Evolutionary conservation across 1,284 basidiomycete genomes (phyloP), one percentile per base, ranked within the genome.

Genomic region (Anthracocystis setariae): DNA sequence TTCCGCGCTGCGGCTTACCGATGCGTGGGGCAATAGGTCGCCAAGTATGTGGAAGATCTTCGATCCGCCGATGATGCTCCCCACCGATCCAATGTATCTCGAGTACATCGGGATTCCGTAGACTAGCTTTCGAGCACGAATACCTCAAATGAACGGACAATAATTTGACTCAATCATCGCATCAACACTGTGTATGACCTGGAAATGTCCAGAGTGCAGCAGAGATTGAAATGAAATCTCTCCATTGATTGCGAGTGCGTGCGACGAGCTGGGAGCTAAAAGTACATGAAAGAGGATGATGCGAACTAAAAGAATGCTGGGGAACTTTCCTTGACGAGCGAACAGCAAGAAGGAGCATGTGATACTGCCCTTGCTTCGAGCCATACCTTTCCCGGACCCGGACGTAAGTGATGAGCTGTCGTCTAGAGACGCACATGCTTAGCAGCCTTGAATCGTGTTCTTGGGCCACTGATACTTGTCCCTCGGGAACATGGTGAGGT

Each of bases 11-110:
- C 54, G 69, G 8, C 32, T 68, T 15, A 68, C 64, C 8, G 70
- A 73, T 25, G 58, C 64, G 1, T 73, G 64, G 59, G 64, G 64
- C 10, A 64, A 67, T 44, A 46, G 58, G 3, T 68, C 70, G 10
- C 64, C 70, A 10, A 55, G 44, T 18, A 17, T 68, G 59, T 80
- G 62, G 60, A 74, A 78, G 64, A 59, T 62, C 45, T 77, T 74
- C 57, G 74, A 80, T 46, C 78, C 78, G 13, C 78, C 78, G 29
- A 68, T 75, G 69, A 79, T 79, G 78, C 57, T 79, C 3, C 78
- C 78, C 38, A 78, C 74, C 27, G 61, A 73, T 10, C 60, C 65
- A 9, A 45, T 79, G 5, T 70, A 77, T 25, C 46, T 76, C 43
- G 68, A 74, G 53, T 70, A 76, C 54, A 58, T 69, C 18, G 52